Evolutionary conservation across 768 basidiomycete genomes (phyloP).

Genomic region (Lactifluus hygrophoroides): DNA sequence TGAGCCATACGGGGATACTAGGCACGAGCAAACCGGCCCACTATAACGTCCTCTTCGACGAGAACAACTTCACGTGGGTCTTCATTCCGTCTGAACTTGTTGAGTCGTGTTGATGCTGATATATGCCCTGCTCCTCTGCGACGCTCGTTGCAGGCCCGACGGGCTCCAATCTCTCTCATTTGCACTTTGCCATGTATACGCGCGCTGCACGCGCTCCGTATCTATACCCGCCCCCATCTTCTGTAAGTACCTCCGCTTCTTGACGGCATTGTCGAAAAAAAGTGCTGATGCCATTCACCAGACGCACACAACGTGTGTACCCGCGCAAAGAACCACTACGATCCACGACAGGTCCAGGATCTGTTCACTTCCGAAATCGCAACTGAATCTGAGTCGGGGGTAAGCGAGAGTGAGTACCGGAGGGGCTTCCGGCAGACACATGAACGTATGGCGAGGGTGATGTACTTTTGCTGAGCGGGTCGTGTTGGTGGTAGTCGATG

Average conservation of each 20-base stretch:
- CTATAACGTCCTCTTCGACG: slow-evolving; percentile 42
- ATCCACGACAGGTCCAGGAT: slow-evolving; percentile 44
- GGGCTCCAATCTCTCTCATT: slow-evolving; percentile 62
- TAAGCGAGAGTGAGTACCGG: slow-evolving; percentile 19
- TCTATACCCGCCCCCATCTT: slow-evolving; percentile 78
- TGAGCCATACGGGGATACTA: slow-evolving; percentile 54
- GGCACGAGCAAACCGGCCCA: slow-evolving; percentile 52
- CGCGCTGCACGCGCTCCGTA: slow-evolving; percentile 71
- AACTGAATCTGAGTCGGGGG: slow-evolving; percentile 32
- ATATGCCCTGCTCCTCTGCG: not conserved
- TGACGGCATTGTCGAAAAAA: not conserved
- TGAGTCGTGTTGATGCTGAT: not conserved
- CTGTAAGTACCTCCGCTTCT: slow-evolving; percentile 37
- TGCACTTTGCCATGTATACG: slow-evolving; percentile 72
- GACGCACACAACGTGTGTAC: slow-evolving; percentile 72
- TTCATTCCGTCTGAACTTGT: not conserved
- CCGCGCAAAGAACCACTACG: slow-evolving; percentile 71
- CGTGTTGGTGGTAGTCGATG: no score
- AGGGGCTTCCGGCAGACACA: slow-evolving; percentile 50
- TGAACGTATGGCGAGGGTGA: slow-evolving; percentile 31
- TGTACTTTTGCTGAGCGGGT: slow-evolving; percentile 30
- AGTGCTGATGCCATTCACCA: slow-evolving; percentile 21
- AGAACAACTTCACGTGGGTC: slow-evolving; percentile 53
- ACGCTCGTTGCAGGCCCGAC: slow-evolving; percentile 38
- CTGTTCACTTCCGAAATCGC: slow-evolving; percentile 37